Evolutionary conservation across 108 stramenopile species (phyloP).

Genomic region (Epipyxis sp.): DNA sequence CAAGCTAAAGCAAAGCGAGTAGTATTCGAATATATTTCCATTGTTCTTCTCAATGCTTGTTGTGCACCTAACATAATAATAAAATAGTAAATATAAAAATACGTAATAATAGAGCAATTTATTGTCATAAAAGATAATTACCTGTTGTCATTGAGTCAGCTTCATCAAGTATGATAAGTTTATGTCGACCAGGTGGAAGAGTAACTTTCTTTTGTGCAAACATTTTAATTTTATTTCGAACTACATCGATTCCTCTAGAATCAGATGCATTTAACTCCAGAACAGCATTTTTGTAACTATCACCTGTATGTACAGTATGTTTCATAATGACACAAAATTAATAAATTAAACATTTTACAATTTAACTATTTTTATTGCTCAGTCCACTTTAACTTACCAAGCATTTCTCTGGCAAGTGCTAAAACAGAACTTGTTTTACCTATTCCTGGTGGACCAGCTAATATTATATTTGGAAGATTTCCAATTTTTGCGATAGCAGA

Average conservation of each 20-base stretch:
- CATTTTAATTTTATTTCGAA: constrained; percentile 93
- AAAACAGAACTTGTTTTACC: constrained; percentile 86
- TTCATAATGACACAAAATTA: too few species aligned
- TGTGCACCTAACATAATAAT: too few species aligned
- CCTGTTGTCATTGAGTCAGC: constrained; percentile 95
- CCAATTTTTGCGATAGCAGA: constrained; percentile 88
- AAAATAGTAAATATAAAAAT: too few species aligned
- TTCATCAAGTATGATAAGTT: constrained; percentile 98
- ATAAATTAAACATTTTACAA: too few species aligned
- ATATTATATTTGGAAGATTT: constrained; percentile 94
- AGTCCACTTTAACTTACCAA: too few species aligned
- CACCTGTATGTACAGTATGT: too few species aligned
- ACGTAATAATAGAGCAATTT: too few species aligned
- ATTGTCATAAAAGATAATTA: too few species aligned
- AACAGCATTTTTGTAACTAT: constrained; percentile 43
- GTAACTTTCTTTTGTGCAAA: constrained; percentile 91
- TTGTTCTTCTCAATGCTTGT: constrained; percentile 91
- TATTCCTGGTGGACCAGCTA: constrained; percentile 85
- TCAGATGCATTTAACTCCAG: constrained; percentile 93
- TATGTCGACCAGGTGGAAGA: constrained; percentile 68
- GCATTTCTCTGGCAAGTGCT: constrained; percentile 71
- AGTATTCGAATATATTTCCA: constrained; percentile 93
- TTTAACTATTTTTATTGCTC: too few species aligned
- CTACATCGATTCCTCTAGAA: constrained; percentile 63
- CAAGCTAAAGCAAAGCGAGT: constrained; percentile 98